These are phyloP conservation scores for Botryotinia calthae DNA, from an alignment of 2,329 filamentous ascomycete species.

Conservation along the genomic window DNA sequence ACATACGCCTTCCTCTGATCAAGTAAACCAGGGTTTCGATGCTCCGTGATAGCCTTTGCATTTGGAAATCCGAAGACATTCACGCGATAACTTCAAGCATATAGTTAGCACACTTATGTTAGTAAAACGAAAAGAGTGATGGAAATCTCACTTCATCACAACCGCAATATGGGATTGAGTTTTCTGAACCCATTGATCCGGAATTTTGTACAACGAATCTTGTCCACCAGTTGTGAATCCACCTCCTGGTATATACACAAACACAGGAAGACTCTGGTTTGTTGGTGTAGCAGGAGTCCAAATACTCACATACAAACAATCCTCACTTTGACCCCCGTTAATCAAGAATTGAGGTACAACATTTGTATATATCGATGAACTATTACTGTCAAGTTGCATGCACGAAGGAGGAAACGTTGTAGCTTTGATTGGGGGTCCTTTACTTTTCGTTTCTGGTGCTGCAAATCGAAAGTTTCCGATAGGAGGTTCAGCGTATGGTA, in stretches of 20 bases:
- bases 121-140: background rate
- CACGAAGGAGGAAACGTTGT: conserved; percentile 28
- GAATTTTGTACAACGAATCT: conserved; percentile 1
- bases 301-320: conserved; percentile 42
- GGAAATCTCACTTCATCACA: conserved; percentile 5
- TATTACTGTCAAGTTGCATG: conserved; percentile 24
- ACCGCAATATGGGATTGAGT: conserved; percentile 6
- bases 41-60: conserved; percentile 26
- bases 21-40: conserved; percentile 47
- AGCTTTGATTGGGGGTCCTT: conserved; percentile 23
- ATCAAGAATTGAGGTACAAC: background rate
- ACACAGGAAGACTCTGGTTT: conserved; percentile 39
- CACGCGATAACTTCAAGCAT: conserved; percentile 33
- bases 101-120: background rate
- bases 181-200: conserved; percentile 9
- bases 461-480: conserved; percentile 40
- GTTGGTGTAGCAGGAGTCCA: conserved; percentile 37
- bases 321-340: conserved; percentile 31
- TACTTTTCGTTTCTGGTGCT: conserved; percentile 31
- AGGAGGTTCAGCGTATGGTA: conserved; percentile 43
- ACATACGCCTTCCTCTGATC: conserved; percentile 62
- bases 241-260: conserved; percentile 47
- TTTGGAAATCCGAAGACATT: conserved; percentile 38
- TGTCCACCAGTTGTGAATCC: conserved; percentile 36
- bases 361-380: conserved; percentile 22